Evolutionary conservation across 1,139 yeast species (phyloP).

Genomic region (Suhomyces bolitotheri): DNA sequence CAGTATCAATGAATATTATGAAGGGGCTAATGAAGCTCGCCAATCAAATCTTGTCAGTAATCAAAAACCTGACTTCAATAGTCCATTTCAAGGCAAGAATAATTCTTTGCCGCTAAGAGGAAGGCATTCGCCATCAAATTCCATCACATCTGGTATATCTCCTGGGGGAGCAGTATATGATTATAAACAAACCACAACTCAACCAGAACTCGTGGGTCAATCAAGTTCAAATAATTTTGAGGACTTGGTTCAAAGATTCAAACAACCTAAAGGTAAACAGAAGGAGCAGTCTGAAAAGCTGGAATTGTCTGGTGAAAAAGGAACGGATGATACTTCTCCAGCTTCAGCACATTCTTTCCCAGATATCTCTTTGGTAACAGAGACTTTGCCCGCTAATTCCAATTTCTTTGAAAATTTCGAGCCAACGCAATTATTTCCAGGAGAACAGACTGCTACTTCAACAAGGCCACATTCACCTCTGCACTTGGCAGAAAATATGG

Average conservation of each 20-base stretch:
- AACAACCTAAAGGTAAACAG: constrained; percentile 17
- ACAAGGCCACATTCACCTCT: constrained; percentile 41
- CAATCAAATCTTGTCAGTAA: neutral
- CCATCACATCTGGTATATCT: constrained; percentile 31
- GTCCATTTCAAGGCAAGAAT: neutral
- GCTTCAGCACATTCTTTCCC: constrained; percentile 47
- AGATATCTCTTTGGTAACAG: constrained; percentile 49
- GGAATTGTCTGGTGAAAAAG: constrained; percentile 6
- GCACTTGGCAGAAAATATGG: neutral
- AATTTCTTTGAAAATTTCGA: constrained; percentile 50
- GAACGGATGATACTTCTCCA: constrained; percentile 36
- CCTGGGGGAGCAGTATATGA: constrained; percentile 30
- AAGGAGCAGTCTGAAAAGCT: constrained; percentile 5
- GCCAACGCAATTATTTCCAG: constrained; percentile 53
- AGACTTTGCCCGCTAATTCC: constrained; percentile 40
- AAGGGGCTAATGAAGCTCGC: neutral
- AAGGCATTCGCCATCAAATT: constrained; percentile 16
- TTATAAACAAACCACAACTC: constrained; percentile 3
- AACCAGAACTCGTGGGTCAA: neutral
- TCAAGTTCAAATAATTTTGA: constrained; percentile 23
- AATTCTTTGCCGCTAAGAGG: constrained; percentile 8
- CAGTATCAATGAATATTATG: constrained; percentile 21
- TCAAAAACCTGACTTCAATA: constrained; percentile 8
- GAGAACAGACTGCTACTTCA: constrained; percentile 33
- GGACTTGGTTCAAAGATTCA: constrained; percentile 34